A percentile compares a stretch with the other conserved stretches of the same genome.
Evolutionary conservation across 345 rosid species (phyloP).

Genomic region (Eucalyptus marginata): DNA sequence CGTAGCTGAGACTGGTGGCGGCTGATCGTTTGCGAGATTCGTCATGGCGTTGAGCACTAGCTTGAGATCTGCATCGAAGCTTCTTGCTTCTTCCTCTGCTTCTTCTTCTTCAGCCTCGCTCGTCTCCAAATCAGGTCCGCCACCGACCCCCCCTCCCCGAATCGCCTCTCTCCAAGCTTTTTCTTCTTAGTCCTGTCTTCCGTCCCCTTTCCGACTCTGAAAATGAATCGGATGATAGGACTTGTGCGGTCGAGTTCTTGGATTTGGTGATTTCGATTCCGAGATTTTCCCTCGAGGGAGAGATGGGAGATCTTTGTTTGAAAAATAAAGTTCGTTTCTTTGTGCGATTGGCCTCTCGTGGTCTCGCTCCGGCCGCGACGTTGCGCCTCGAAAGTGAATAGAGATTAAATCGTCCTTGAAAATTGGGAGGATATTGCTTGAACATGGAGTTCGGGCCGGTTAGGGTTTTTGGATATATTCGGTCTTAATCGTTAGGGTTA

Average conservation of each 20-base stretch:
- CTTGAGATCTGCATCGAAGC: constrained; percentile 59
- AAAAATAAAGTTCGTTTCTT: not conserved
- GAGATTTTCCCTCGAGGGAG: not conserved
- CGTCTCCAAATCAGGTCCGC: constrained; percentile 47
- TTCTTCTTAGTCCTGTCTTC: not conserved
- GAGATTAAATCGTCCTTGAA: not conserved
- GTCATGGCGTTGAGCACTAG: constrained; percentile 62
- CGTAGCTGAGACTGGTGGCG: not conserved
- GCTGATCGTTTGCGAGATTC: not conserved
- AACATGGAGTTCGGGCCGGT: not conserved
- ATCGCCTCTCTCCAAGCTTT: not conserved
- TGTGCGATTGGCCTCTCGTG: not conserved
- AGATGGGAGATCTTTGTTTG: not conserved
- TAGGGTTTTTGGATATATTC: not conserved
- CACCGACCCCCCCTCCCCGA: not conserved
- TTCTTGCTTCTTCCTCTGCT: constrained; percentile 45
- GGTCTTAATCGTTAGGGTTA: not conserved
- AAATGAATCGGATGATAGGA: not conserved
- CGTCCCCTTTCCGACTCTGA: not conserved
- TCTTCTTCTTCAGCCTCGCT: constrained; percentile 9
- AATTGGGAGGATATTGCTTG: not conserved
- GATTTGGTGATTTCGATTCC: not conserved
- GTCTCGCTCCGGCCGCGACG: not conserved
- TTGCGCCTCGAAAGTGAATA: not conserved
- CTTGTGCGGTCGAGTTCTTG: not conserved